Evolutionary conservation across 2,329 filamentous ascomycete species (phyloP), one percentile per base, ranked within the genome.

Genomic region (Tothia fuscella): DNA sequence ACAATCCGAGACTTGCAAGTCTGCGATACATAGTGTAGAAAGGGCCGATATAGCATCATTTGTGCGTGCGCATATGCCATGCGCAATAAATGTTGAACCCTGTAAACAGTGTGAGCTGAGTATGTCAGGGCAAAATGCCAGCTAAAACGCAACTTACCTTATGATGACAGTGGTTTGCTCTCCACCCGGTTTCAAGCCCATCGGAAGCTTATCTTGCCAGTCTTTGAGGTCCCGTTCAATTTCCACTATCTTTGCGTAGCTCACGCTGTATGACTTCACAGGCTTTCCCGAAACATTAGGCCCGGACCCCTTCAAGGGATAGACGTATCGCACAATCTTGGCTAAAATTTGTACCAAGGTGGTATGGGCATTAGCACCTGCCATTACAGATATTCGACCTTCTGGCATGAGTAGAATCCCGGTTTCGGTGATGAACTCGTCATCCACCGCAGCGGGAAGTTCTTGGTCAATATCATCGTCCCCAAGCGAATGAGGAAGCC

Each of bases 61-160:
- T 89, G 84, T 4, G 87, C 81, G 53, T 89, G 82, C 2, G 81
- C 82, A 55, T 83, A 89, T n/a, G 79, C 75, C 59, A 91, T 80
- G 26, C 83, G 72, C 16, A 91, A 66, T 19, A 88, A 66, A 48
- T 87, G 84, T 46, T 85, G 82, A n/a, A 71, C 65, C 41, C 74
- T 73, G 46, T 3, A 13, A 46, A 40, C 50, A 45, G 37, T 33
- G 30, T 41, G 5, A 42, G 48, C 25, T 13, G 12, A 14, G 28
- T 24, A 38, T 7, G 19, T 22, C n/a, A n/a, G 3, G 7, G 6
- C n/a, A 21, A 9, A 29, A 25, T 17, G 17, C 7, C 12, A 10
- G 4, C 14, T 12, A 14, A 38, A 2, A 26, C 6, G 7, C 10
- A 34, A 25, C 74, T 65, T 71, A 85, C 84, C 85, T 73, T 51